A percentile compares a stretch with the other conserved stretches of the same genome.
Evolutionary conservation across 2,329 filamentous ascomycete species (phyloP).

Genomic region (Arthrinium phaeospermum): DNA sequence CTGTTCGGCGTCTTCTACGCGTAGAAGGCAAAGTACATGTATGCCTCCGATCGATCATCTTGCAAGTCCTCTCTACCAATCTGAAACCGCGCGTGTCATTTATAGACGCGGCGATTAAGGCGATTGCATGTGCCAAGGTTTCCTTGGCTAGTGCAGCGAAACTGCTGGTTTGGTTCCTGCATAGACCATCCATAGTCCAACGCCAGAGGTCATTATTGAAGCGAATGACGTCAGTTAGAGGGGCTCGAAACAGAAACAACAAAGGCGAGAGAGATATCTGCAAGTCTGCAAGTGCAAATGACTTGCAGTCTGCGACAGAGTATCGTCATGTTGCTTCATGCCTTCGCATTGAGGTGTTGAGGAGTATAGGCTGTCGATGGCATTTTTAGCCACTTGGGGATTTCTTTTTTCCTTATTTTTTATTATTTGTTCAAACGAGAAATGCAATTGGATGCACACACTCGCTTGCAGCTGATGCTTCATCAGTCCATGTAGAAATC

Average conservation of each 20-base stretch:
- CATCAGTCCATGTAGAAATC: constrained; percentile 95
- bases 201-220: constrained; percentile 30
- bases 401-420: background rate
- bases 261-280: constrained; percentile 26
- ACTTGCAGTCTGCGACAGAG: background rate
- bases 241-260: constrained; percentile 29
- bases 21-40: background rate
- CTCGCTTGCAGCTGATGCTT: background rate
- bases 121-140: background rate
- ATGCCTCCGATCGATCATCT: background rate
- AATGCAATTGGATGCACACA: background rate
- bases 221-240: constrained; percentile 32
- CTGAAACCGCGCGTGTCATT: background rate
- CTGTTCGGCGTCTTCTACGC: constrained; percentile 15
- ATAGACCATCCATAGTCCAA: constrained; percentile 24
- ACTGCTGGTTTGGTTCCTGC: constrained; percentile 1
- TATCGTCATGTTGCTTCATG: background rate
- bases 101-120: constrained; percentile 4
- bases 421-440: background rate
- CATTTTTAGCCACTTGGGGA: background rate
- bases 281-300: background rate
- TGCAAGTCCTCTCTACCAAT: background rate
- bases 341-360: constrained; percentile 1
- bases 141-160: background rate
- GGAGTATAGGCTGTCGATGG: background rate